These are phyloP conservation scores for Citrus sinensis DNA, from an alignment of 345 rosid genomes.

Conservation along the genomic window DNA sequence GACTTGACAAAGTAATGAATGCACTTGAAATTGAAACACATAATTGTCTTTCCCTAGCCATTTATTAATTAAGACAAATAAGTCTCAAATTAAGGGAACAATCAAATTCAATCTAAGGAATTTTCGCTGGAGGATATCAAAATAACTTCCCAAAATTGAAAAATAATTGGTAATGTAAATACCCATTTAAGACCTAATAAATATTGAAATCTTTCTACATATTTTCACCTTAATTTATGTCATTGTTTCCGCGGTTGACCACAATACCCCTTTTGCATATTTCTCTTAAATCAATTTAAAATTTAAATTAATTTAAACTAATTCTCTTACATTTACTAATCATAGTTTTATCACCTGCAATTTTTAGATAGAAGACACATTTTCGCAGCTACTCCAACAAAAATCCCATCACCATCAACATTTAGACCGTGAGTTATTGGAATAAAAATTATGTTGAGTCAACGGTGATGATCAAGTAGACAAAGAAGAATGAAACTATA, in stretches of 20 bases:
- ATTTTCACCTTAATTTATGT: slow-evolving; percentile 5
- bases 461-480: not conserved
- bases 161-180: not conserved
- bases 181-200: slow-evolving; percentile 22
- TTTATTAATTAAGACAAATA: not conserved
- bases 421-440: not conserved
- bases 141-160: not conserved
- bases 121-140: not conserved
- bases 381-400: not conserved
- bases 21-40: not conserved
- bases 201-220: slow-evolving; percentile 10
- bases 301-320: not conserved
- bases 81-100: not conserved
- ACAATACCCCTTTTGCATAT: not conserved
- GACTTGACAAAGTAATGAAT: too few species aligned
- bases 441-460: not conserved
- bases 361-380: not conserved
- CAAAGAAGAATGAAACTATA: not conserved
- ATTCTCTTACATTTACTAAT: not conserved
- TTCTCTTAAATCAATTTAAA: not conserved
- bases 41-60: not conserved
- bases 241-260: not conserved
- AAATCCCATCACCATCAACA: not conserved
- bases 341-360: not conserved
- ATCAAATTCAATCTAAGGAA: not conserved